Evolutionary conservation across 1,284 basidiomycete species (phyloP).

Genomic region (Coniophora puteana): DNA sequence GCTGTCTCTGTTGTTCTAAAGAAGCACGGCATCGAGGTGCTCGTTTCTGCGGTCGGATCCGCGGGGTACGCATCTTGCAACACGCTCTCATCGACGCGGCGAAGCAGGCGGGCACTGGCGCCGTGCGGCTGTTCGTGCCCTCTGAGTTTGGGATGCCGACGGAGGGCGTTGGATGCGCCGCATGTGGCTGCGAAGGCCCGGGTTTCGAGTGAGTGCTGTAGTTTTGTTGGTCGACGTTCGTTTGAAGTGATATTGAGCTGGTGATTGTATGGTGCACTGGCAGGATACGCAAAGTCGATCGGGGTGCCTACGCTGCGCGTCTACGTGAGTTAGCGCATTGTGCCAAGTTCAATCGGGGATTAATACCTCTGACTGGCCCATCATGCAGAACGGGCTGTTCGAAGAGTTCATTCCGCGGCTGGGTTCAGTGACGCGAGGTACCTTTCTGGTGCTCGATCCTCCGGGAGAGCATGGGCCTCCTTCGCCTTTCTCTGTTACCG

Average conservation of each 20-base stretch:
- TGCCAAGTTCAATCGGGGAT: slow-evolving; percentile 1
- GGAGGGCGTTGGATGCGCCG: slow-evolving; percentile 15
- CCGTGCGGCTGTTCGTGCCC: slow-evolving; percentile 37
- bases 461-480: slow-evolving; percentile 19
- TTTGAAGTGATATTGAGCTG: slow-evolving; percentile 22
- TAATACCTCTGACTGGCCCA: neutral
- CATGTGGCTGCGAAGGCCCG: slow-evolving; percentile 14
- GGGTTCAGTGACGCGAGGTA: slow-evolving; percentile 21
- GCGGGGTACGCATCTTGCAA: slow-evolving; percentile 24
- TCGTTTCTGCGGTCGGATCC: slow-evolving; percentile 30
- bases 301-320: slow-evolving; percentile 29
- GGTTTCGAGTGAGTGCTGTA: slow-evolving; percentile 2
- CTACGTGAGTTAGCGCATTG: slow-evolving; percentile 27
- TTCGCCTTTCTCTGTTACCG: slow-evolving; percentile 20
- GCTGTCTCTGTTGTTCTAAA: slow-evolving; percentile 25
- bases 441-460: slow-evolving; percentile 24
- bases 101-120: slow-evolving; percentile 31
- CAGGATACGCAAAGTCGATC: slow-evolving; percentile 26
- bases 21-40: slow-evolving; percentile 31
- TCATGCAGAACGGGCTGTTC: slow-evolving; percentile 24
- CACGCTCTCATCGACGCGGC: slow-evolving; percentile 31
- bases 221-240: neutral
- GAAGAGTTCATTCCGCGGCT: slow-evolving; percentile 20
- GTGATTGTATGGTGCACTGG: slow-evolving; percentile 13
- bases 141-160: slow-evolving; percentile 34